A percentile compares a stretch with the other conserved stretches of the same genome.
Conservation (phyloP, 192 early-diverging fungal species). For the Paraglomus brasilianum region DNA sequence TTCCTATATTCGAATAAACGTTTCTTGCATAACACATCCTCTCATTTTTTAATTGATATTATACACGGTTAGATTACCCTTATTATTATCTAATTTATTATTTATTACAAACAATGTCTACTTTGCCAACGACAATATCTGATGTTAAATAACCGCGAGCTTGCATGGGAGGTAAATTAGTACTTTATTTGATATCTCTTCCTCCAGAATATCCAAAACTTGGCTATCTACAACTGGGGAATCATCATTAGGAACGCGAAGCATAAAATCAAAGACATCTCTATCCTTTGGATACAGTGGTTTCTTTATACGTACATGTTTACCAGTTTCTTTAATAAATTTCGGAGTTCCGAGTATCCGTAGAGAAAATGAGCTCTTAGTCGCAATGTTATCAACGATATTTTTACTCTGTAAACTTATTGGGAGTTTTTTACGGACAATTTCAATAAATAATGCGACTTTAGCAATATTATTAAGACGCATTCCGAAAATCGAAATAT, state of each 20-base stretch:
- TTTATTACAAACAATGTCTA: too few relatives aligned
- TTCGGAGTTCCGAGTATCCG: constrained; percentile 8
- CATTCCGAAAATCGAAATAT: constrained; percentile 18
- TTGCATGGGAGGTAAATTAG: too few relatives aligned
- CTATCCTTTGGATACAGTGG: not conserved
- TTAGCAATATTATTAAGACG: not conserved
- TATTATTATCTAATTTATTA: too few relatives aligned
- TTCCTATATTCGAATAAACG: too few relatives aligned
- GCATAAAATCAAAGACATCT: not conserved
- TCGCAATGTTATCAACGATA: constrained; percentile 17
- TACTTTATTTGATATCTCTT: too few relatives aligned
- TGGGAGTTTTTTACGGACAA: constrained; percentile 18
- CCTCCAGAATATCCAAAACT: too few relatives aligned
- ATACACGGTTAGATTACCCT: too few relatives aligned
- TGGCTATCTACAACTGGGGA: constrained; percentile 3
- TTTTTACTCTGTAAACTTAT: not conserved
- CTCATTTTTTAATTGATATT: too few relatives aligned
- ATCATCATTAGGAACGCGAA: not conserved
- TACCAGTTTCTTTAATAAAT: not conserved
- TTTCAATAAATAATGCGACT: constrained; percentile 2
- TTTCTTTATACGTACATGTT: constrained; percentile 5
- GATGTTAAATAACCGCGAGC: too few relatives aligned
- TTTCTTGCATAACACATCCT: too few relatives aligned
- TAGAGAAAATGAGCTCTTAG: constrained; percentile 13
- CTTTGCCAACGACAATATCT: too few relatives aligned